These are phyloP conservation scores for Candida dajiaensis DNA, from an alignment of 805 yeast genomes.

Conservation along the genomic window DNA sequence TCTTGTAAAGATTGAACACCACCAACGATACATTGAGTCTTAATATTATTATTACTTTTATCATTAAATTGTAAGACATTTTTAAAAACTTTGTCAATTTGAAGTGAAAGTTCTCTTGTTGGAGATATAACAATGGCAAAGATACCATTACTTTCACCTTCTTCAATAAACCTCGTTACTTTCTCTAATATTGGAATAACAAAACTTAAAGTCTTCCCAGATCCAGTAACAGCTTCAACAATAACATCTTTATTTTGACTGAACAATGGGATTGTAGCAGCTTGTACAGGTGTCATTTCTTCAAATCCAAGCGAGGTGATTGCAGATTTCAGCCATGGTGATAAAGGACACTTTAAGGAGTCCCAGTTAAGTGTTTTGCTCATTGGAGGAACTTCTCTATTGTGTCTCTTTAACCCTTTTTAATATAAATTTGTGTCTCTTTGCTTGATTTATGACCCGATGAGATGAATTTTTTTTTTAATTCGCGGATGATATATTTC, in stretches of 20 bases:
- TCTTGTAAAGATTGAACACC: slow-evolving; percentile 59
- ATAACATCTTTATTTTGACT: slow-evolving; percentile 87
- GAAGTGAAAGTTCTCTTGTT: slow-evolving; percentile 63
- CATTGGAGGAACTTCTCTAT: too few species aligned
- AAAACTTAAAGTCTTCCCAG: slow-evolving; percentile 96
- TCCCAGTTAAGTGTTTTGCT: slow-evolving; percentile 57
- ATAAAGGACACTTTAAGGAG: slow-evolving; percentile 42
- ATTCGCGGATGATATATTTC: too few species aligned
- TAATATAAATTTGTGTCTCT: too few species aligned
- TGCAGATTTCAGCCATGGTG: slow-evolving; percentile 68
- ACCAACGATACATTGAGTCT: slow-evolving; percentile 60
- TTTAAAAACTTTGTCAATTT: slow-evolving; percentile 63
- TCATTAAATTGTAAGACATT: slow-evolving; percentile 54
- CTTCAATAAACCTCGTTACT: slow-evolving; percentile 31
- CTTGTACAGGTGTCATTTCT: slow-evolving; percentile 95
- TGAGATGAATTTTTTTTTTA: too few species aligned
- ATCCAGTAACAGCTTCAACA: slow-evolving; percentile 96
- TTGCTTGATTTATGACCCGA: too few species aligned
- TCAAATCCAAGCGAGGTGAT: slow-evolving; percentile 68
- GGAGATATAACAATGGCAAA: slow-evolving; percentile 60
- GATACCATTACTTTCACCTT: slow-evolving; percentile 19
- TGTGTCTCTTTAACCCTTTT: too few species aligned
- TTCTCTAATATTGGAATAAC: slow-evolving; percentile 76
- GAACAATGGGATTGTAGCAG: slow-evolving; percentile 84
- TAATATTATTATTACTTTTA: slow-evolving; percentile 38